phyloP scores from a whole-genome alignment of 148 eudicot species.

The Selenicereus undatus region DNA sequence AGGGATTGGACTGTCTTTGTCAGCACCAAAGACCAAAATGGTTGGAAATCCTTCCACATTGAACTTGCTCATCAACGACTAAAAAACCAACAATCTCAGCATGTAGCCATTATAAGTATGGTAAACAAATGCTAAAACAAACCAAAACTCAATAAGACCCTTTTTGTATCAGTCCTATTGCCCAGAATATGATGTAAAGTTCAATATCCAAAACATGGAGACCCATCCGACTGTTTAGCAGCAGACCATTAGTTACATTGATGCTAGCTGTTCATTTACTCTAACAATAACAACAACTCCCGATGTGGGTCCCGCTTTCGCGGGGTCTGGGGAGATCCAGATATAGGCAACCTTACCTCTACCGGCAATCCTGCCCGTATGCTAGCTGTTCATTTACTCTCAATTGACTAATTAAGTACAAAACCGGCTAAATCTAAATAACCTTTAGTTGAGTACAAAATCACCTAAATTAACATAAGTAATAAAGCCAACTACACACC shows the following conservation, averaged over 20 bases:
- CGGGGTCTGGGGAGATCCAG: no score
- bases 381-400: not conserved
- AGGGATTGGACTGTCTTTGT: conserved; percentile 74
- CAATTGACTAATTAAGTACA: not conserved
- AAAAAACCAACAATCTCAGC: conserved; percentile 21
- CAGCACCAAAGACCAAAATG: conserved; percentile 90
- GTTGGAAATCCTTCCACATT: conserved; percentile 90
- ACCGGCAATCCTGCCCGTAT: no score
- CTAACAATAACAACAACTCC: no score
- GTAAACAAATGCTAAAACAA: not conserved
- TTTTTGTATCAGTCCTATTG: not conserved
- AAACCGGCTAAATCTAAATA: not conserved
- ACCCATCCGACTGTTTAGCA: not conserved
- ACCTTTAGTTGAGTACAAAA: not conserved
- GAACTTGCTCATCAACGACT: conserved; percentile 93
- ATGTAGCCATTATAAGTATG: not conserved
- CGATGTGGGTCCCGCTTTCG: no score
- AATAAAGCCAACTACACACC: not conserved
- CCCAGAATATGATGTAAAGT: not conserved
- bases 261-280: not conserved
- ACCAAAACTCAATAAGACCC: not conserved
- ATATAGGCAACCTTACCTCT: no score
- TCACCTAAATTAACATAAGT: not conserved
- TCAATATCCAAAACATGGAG: not conserved
- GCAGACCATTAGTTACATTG: not conserved